Percentiles rank a stretch among this genome's conserved stretches.
Conservation (phyloP, 805 yeast genomes). For the Grigorovia yakushimaensis region DNA sequence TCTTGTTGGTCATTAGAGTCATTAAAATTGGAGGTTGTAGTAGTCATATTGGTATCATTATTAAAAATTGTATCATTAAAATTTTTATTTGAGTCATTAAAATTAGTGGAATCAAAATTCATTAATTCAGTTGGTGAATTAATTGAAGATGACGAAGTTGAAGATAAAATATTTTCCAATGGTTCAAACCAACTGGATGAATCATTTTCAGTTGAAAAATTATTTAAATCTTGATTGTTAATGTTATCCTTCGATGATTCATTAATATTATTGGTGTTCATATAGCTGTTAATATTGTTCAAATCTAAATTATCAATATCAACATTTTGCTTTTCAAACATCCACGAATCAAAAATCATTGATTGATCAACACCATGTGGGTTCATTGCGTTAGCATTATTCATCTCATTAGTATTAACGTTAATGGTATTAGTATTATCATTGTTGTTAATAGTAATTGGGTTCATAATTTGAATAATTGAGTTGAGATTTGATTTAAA, state of each 20-base stretch:
- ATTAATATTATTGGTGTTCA: no score
- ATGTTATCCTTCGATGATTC: no score
- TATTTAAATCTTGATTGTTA: not conserved
- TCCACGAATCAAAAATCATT: conserved; percentile 7
- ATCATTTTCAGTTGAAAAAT: not conserved
- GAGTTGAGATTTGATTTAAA: not conserved
- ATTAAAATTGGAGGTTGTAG: not conserved
- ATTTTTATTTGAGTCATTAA: not conserved
- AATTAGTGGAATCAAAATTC: not conserved
- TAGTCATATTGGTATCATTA: not conserved
- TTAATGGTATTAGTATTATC: not conserved
- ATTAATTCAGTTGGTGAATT: conserved; percentile 10
- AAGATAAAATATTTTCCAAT: conserved; percentile 18
- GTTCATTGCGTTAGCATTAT: not conserved
- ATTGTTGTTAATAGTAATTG: conserved; percentile 3
- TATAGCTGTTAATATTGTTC: not conserved
- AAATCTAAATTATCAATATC: not conserved
- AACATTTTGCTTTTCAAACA: conserved; percentile 7
- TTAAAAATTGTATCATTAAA: not conserved
- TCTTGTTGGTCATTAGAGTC: not conserved
- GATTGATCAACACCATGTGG: conserved; percentile 5
- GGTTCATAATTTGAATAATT: conserved; percentile 4
- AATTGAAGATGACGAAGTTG: conserved; percentile 17
- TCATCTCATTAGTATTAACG: not conserved
- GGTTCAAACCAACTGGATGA: conserved; percentile 22